Percentiles rank a stretch among this genome's conserved stretches.
Conservation (phyloP, 495 filamentous ascomycete species). For the Talaromyces trachyspermus region DNA sequence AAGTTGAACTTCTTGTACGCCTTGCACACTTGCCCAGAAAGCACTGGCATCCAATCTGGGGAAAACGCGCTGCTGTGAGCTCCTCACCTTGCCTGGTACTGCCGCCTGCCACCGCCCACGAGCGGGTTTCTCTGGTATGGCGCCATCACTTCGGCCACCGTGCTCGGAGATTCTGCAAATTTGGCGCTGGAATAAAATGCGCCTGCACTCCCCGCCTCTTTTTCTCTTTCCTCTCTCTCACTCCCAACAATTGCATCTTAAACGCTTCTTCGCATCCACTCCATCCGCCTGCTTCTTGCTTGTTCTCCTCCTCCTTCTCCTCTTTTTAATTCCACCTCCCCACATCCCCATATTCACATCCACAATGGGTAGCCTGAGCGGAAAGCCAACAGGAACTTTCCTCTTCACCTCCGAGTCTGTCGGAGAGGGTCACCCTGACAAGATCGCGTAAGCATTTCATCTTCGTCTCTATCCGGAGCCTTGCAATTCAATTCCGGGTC, state of each 20-base stretch:
- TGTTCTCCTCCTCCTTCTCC: conserved; percentile 13
- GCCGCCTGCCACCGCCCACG: not conserved
- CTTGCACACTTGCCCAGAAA: too few relatives aligned
- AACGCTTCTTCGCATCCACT: too few relatives aligned
- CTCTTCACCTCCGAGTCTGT: conserved; percentile 99
- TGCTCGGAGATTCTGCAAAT: conserved; percentile 6
- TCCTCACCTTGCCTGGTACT: too few relatives aligned
- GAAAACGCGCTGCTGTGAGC: too few relatives aligned
- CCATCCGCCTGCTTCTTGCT: conserved; percentile 16
- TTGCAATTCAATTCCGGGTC: too few relatives aligned
- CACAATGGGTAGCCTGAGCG: conserved; percentile 54
- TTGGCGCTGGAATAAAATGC: not conserved
- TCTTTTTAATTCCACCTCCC: conserved; percentile 14
- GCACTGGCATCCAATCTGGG: too few relatives aligned
- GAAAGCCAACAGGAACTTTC: conserved; percentile 62
- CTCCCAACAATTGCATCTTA: too few relatives aligned
- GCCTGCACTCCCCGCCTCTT: conserved; percentile 11
- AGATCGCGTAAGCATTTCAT: conserved; percentile 64
- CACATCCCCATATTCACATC: conserved; percentile 13
- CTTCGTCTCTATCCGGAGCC: conserved; percentile 1
- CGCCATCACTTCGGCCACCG: conserved; percentile 10
- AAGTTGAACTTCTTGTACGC: too few relatives aligned
- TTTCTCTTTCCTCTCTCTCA: conserved; percentile 18
- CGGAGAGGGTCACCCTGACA: conserved; percentile 95
- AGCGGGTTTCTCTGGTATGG: not conserved